These are phyloP conservation scores for Irpex sp. DNA, from an alignment of 1,284 basidiomycete genomes.

Conservation along the genomic window DNA sequence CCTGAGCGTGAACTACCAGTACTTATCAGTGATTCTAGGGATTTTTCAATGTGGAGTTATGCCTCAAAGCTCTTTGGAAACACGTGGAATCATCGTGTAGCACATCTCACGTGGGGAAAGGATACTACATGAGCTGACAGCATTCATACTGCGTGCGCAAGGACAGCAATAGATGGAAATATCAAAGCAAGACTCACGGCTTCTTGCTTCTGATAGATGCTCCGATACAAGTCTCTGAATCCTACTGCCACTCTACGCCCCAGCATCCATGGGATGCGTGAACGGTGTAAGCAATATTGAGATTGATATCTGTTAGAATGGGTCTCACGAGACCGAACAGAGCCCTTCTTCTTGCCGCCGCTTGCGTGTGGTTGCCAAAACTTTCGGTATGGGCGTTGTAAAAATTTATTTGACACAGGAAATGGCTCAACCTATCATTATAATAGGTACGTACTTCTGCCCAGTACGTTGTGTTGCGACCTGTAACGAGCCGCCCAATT, in stretches of 20 bases:
- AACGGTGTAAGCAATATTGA: no score
- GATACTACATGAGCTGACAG: not conserved
- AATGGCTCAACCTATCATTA: not conserved
- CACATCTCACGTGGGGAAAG: not conserved
- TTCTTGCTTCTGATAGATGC: not conserved
- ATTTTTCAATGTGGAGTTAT: not conserved
- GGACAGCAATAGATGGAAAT: not conserved
- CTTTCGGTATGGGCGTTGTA: not conserved
- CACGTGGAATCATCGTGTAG: not conserved
- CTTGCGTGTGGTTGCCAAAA: not conserved
- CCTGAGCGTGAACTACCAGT: no score
- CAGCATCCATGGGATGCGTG: no score
- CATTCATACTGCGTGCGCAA: not conserved
- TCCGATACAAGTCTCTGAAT: not conserved
- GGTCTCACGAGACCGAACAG: not conserved
- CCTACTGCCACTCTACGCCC: not conserved
- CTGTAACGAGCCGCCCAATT: not conserved
- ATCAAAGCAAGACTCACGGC: not conserved
- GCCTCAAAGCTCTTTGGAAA: not conserved
- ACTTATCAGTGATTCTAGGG: no score
- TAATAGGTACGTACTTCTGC: not conserved
- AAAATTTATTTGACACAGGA: not conserved
- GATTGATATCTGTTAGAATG: not conserved
- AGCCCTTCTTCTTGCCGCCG: not conserved
- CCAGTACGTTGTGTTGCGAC: not conserved